Conservation (phyloP, 257 asterid genomes). For the Nicotiana tabacum region DNA sequence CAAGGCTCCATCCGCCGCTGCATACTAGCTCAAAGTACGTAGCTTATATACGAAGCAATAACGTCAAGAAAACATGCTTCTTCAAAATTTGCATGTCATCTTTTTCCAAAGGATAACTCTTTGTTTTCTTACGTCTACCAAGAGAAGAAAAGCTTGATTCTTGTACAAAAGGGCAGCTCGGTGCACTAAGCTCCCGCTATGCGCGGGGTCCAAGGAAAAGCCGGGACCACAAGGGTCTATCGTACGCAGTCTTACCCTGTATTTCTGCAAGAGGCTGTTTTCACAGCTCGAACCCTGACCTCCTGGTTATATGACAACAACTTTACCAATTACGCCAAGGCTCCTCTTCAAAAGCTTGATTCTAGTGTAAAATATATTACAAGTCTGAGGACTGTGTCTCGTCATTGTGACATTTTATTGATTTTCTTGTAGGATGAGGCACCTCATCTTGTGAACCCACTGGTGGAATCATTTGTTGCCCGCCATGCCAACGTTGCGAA, state of each 20-base stretch:
- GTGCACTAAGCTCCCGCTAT: no score
- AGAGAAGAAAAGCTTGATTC: background rate
- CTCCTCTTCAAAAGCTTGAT: background rate
- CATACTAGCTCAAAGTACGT: background rate
- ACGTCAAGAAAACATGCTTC: background rate
- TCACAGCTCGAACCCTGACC: no score
- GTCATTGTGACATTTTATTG: background rate
- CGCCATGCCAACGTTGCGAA: slow-evolving; percentile 33
- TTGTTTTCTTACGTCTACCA: background rate
- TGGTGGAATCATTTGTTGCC: slow-evolving; percentile 62
- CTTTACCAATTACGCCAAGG: no score
- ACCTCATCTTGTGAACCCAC: slow-evolving; percentile 79
- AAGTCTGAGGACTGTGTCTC: background rate
- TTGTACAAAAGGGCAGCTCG: no score
- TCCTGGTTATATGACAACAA: no score
- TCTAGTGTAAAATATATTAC: background rate
- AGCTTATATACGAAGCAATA: background rate
- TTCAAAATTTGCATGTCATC: background rate
- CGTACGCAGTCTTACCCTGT: no score
- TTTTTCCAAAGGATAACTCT: background rate
- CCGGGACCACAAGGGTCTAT: no score
- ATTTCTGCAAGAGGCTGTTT: no score
- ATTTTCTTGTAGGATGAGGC: slow-evolving; percentile 66
- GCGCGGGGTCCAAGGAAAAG: no score
- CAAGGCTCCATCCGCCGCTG: background rate